Evolutionary conservation across 1,284 basidiomycete genomes (phyloP).

Genomic region (Ceratobasidium sp.): DNA sequence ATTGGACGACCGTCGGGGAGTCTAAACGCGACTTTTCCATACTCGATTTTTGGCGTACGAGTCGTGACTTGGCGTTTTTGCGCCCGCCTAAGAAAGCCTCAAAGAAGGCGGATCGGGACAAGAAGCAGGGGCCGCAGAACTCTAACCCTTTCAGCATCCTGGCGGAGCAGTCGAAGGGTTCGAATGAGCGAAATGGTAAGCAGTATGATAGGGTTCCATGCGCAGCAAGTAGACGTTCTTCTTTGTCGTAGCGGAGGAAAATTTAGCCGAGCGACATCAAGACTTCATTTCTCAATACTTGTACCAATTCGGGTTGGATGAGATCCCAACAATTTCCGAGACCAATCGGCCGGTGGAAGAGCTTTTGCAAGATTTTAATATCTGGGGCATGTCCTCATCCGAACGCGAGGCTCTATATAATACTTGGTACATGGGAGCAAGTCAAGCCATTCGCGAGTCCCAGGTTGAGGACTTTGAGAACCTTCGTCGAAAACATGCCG

Average conservation of each 20-base stretch:
- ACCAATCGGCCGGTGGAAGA: slow-evolving; percentile 1
- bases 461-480: slow-evolving; percentile 51
- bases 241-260: no score
- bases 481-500: slow-evolving; percentile 48
- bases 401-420: slow-evolving; percentile 11
- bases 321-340: no score
- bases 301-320: no score
- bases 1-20: slow-evolving; percentile 19
- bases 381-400: slow-evolving; percentile 24
- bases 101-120: background rate
- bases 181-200: no score
- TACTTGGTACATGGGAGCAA: slow-evolving; percentile 22
- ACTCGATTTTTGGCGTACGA: slow-evolving; percentile 21
- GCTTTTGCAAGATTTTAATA: background rate
- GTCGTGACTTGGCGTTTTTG: slow-evolving; percentile 29
- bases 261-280: no score
- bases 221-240: no score
- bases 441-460: slow-evolving; percentile 45
- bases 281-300: no score
- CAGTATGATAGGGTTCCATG: no score
- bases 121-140: background rate
- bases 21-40: background rate
- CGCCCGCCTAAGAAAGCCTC: no score
- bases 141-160: background rate
- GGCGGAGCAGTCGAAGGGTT: background rate